Conservation (phyloP, 1,284 basidiomycete genomes). For the Irpex lacteus region DNA sequence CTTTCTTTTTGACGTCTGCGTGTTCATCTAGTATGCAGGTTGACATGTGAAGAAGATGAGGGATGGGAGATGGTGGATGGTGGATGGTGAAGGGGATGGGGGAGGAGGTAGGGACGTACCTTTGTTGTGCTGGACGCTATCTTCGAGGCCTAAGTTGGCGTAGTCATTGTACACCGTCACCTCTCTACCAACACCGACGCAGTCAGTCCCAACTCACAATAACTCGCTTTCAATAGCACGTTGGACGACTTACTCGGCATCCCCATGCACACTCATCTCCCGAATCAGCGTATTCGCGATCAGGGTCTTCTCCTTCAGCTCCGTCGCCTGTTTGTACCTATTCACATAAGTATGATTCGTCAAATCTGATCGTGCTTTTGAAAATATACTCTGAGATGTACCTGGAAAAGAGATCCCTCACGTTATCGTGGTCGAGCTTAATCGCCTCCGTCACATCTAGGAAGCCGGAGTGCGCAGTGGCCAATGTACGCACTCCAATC, state of each 20-base stretch:
- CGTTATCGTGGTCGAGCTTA: constrained; percentile 28
- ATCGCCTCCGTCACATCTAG: constrained; percentile 24
- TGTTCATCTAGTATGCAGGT: constrained; percentile 19
- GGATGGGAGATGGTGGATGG: too few species aligned
- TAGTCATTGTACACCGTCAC: constrained; percentile 26
- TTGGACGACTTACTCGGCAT: constrained; percentile 21
- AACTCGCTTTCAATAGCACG: too few species aligned
- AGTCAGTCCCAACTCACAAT: too few species aligned
- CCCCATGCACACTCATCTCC: constrained; percentile 27
- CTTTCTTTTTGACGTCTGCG: constrained; percentile 21
- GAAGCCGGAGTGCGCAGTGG: constrained; percentile 1
- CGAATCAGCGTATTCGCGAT: constrained; percentile 27
- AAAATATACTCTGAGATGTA: background rate
- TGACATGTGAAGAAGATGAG: too few species aligned
- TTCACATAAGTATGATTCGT: background rate
- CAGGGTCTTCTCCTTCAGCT: constrained; percentile 17
- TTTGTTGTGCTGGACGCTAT: constrained; percentile 21
- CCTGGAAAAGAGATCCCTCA: constrained; percentile 25
- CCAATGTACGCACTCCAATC: background rate
- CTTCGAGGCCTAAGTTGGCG: constrained; percentile 17
- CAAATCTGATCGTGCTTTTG: background rate
- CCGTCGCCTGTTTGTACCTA: constrained; percentile 15
- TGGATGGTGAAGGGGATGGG: too few species aligned
- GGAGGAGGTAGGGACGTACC: constrained; percentile 6
- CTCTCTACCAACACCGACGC: constrained; percentile 11